Evolutionary conservation across 1,284 basidiomycete species (phyloP), one percentile per base, ranked within the genome.

Genomic region (Sporisorium iseilematis-ciliati): DNA sequence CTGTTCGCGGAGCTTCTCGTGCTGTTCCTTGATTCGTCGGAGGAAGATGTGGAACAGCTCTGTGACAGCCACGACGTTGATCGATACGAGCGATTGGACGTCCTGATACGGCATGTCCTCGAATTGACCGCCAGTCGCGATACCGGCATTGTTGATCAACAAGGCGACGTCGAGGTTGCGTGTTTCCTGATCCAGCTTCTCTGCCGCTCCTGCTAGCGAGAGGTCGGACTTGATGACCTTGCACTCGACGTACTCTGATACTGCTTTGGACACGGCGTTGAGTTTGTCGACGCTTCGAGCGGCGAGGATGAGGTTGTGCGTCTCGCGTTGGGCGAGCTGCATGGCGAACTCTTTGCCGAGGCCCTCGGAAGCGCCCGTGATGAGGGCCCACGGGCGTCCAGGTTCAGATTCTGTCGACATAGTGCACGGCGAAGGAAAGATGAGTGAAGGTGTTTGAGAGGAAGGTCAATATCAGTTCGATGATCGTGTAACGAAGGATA

Each of bases 61-160:
- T 18, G 66, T 65, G 29, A 73, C 29, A 16, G 60, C 53, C 14
- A 60, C 60, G 10, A 73, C 43, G 48, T 73, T 73, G 53, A 73
- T 48, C 14, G 55, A 42, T 14, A 67, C 38, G 21, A 66, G 52
- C 1, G 45, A 20, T 21, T 73, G 56, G 33, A 73, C 66, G 18
- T 58, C 58, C 33, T 43, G 4, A 26, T 60, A 64, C 4, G 18
- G 40, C 54, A 68, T 61, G 46, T 63, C 54, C 25, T 73, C 66
- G n/a, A 54, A 59, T 0, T 46, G 56, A 16, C 70, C 66, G 40
- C 64, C 63, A 31, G 51, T 41, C 14, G 70, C 70, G 12, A 73
- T 43, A n/a, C 70, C 70, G 23, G 66, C 70, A 41, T 73, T 73
- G 61, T 70, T 73, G 51, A 67, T 62, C 29, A 73, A 21, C 7